phyloP scores from a whole-genome alignment of 148 eudicot genomes.

The Silene uniflora region DNA sequence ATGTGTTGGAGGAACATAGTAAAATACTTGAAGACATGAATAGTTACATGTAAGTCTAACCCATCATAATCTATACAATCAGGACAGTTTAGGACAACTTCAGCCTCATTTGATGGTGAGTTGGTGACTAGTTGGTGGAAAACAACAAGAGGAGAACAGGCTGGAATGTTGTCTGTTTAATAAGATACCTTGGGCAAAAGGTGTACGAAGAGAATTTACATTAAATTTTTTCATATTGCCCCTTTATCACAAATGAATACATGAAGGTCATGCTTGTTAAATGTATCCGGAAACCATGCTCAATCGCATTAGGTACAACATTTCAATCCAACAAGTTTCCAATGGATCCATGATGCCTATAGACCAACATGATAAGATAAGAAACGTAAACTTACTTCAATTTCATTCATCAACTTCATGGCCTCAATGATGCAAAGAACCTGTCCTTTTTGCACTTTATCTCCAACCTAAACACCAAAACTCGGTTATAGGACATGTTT shows the following conservation, averaged over 20 bases:
- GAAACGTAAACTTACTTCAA: slow-evolving; percentile 48
- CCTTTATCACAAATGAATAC: not conserved
- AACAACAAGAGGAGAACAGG: not conserved
- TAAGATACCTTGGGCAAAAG: not conserved
- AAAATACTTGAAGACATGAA: not conserved
- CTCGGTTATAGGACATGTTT: not conserved
- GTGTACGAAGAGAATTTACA: not conserved
- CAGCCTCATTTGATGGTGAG: not conserved
- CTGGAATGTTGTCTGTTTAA: not conserved
- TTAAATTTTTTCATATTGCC: not conserved
- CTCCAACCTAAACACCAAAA: slow-evolving; percentile 53
- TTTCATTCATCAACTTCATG: slow-evolving; percentile 83
- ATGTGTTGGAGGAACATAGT: too few relatives aligned
- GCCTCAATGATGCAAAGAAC: slow-evolving; percentile 74
- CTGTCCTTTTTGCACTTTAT: slow-evolving; percentile 73
- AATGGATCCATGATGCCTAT: not conserved
- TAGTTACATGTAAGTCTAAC: not conserved
- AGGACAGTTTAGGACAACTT: not conserved
- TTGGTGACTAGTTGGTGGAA: not conserved
- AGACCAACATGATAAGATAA: slow-evolving; percentile 1
- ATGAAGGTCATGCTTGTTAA: not conserved
- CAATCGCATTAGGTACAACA: not conserved
- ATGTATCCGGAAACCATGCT: slow-evolving; percentile 10
- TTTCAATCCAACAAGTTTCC: not conserved
- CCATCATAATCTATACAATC: not conserved